Base-by-base conservation (phyloP, 345 rosid genomes). In the Citrus mangshanensis region DNA sequence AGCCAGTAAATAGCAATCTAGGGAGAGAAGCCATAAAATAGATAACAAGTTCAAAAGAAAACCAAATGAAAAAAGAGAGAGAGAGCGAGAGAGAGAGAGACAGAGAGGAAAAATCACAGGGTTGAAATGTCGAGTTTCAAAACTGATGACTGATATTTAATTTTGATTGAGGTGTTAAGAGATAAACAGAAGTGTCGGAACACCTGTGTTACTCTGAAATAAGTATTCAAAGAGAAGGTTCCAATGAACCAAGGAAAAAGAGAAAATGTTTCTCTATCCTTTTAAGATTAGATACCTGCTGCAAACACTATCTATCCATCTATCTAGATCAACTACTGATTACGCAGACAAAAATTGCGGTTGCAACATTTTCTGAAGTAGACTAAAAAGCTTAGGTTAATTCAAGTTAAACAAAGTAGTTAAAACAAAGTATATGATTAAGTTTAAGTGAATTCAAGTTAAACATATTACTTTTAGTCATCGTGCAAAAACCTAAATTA, bases 401-500 rank as follows among this genome's bases (percentile, higher is more conserved):
- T 51, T n/a, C 54, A 59, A 14, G 68, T 40, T 40, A 40, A 40
- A 40, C 49, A 40, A 40, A 40, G 46, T 40, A 40, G 34, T 32
- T 32, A 32, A 40, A 40, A 40, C 46, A 40, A 40, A 40, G 49
- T 40, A 40, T 40, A 40, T 9, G 9, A 38, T 38, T 38, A 38
- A 38, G 3, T 9, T 40, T 40, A 40, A 40, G 49, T 40, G 13
- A 40, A 40, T 9, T 42, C 14, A 42, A 42, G 51, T 35, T 38
- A 55, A 55, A 37, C 64, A 58, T 32, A 51, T 62, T 9, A 40
- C 64, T 42, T n/a, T 38, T 24, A 68, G 75, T 74, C 68, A 14
- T 55, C 40, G 63, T 74, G 70, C 76, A 73, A 38, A 78, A 74
- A 62, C 58, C 24, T 27, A 70, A 55, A 27, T 24, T 21, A 28